Evolutionary conservation across 139 green algal species (phyloP).

Genomic region (Pleodorina starrii): DNA sequence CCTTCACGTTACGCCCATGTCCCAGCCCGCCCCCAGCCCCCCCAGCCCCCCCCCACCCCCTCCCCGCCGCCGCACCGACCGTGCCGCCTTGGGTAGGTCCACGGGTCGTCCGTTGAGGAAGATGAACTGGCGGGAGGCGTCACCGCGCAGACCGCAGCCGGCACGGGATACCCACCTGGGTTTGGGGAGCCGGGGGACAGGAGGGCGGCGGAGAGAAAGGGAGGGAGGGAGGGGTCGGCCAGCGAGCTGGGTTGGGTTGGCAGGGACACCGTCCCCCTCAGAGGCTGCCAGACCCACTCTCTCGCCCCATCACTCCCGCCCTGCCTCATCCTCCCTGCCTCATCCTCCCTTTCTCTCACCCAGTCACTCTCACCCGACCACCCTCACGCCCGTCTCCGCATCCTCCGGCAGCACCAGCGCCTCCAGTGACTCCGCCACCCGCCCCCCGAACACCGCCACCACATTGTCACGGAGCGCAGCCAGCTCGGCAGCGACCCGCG

Average conservation of each 20-base stretch:
- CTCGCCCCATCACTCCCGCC: too few species aligned
- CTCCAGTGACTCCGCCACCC: conserved; percentile 71
- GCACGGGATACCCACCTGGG: conserved; percentile 85
- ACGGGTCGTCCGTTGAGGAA: conserved; percentile 96
- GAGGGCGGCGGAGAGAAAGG: too few species aligned
- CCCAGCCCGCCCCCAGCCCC: too few species aligned
- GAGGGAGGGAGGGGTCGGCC: too few species aligned
- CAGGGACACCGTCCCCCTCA: too few species aligned
- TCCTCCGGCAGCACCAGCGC: conserved; percentile 67
- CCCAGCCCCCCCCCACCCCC: too few species aligned
- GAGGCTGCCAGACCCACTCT: too few species aligned
- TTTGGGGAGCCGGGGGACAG: not conserved
- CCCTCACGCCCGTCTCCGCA: not conserved
- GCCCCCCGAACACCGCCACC: conserved; percentile 86
- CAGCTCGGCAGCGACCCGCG: not conserved
- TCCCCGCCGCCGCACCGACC: too few species aligned
- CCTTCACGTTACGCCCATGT: too few species aligned
- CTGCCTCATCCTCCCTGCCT: not conserved
- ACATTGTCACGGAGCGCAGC: conserved; percentile 79
- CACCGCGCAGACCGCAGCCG: conserved; percentile 62
- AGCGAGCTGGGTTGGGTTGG: too few species aligned
- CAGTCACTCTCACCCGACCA: conserved; percentile 39
- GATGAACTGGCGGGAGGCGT: conserved; percentile 89
- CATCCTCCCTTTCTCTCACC: too few species aligned
- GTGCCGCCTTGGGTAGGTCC: conserved; percentile 83